A percentile compares a stretch with the other conserved stretches of the same genome.
These are phyloP conservation scores for Trichophyton verrucosum DNA, from an alignment of 2,329 filamentous ascomycete genomes.

Conservation along the genomic window DNA sequence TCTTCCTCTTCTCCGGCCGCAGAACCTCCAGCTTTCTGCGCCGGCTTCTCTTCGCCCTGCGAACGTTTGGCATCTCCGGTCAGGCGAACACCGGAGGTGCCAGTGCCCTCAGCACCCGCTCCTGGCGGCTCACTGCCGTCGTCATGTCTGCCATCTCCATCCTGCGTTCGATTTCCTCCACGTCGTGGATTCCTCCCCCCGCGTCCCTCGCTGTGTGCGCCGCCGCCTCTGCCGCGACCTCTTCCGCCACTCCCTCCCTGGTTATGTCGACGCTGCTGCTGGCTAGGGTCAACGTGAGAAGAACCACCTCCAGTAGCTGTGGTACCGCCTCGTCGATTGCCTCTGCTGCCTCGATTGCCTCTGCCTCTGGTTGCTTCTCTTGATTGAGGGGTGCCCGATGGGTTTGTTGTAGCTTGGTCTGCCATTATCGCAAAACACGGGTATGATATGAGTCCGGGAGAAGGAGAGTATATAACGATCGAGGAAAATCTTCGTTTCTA, in stretches of 20 bases:
- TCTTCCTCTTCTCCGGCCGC: conserved; percentile 34
- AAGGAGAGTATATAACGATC: neutral
- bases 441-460: neutral
- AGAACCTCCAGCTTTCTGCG: neutral
- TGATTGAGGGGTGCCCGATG: conserved; percentile 2
- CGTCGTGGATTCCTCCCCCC: neutral
- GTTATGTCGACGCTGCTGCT: neutral
- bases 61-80: conserved; percentile 35
- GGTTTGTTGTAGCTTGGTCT: conserved; percentile 4
- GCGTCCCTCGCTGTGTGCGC: neutral
- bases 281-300: neutral
- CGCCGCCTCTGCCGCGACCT: neutral
- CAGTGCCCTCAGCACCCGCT: conserved; percentile 24
- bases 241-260: neutral
- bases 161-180: conserved; percentile 2
- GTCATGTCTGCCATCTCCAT: conserved; percentile 17
- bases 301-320: neutral
- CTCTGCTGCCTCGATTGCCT: conserved; percentile 7
- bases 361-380: conserved; percentile 3
- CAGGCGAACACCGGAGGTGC: conserved; percentile 36
- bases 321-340: conserved; percentile 6
- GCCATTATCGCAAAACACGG: conserved; percentile 5
- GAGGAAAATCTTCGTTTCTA: too few species aligned
- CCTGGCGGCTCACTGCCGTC: conserved; percentile 31
- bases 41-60: conserved; percentile 20